A percentile compares a stretch with the other conserved stretches of the same genome.
These are phyloP conservation scores for Gyromitra esculenta DNA, from an alignment of 2,329 filamentous ascomycete species.

Conservation along the genomic window DNA sequence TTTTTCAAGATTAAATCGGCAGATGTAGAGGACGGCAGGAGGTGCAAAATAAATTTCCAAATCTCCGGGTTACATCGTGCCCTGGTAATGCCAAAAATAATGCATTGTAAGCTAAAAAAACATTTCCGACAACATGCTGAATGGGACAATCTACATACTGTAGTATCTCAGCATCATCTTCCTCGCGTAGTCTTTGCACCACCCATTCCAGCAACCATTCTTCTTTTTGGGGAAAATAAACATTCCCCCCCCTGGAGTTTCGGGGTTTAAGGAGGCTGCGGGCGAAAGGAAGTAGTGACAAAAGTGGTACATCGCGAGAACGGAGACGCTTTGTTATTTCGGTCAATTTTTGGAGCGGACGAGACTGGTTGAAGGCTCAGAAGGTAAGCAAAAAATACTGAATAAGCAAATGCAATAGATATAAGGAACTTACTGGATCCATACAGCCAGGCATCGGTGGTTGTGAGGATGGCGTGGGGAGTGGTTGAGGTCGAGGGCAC, in stretches of 20 bases:
- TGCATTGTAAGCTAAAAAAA: conserved; percentile 7
- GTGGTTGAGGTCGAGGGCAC: background rate
- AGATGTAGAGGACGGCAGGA: conserved; percentile 35
- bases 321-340: conserved; percentile 51
- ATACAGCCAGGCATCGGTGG: conserved; percentile 25
- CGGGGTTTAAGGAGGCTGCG: conserved; percentile 10
- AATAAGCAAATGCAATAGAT: background rate
- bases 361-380: background rate
- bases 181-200: conserved; percentile 53
- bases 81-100: background rate
- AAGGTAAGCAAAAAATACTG: background rate
- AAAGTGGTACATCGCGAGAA: conserved; percentile 44
- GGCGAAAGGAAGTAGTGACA: conserved; percentile 48
- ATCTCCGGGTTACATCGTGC: conserved; percentile 46
- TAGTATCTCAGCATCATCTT: conserved; percentile 22
- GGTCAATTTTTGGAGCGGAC: conserved; percentile 43
- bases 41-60: conserved; percentile 50
- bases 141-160: conserved; percentile 20
- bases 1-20: conserved; percentile 45
- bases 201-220: conserved; percentile 55
- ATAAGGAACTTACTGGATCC: conserved; percentile 11
- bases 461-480: background rate
- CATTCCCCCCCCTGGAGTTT: background rate
- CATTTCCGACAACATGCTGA: background rate
- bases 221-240: conserved; percentile 53